These are phyloP conservation scores for Incumbomyces lentus DNA, from an alignment of 2,329 filamentous ascomycete species.

Conservation along the genomic window DNA sequence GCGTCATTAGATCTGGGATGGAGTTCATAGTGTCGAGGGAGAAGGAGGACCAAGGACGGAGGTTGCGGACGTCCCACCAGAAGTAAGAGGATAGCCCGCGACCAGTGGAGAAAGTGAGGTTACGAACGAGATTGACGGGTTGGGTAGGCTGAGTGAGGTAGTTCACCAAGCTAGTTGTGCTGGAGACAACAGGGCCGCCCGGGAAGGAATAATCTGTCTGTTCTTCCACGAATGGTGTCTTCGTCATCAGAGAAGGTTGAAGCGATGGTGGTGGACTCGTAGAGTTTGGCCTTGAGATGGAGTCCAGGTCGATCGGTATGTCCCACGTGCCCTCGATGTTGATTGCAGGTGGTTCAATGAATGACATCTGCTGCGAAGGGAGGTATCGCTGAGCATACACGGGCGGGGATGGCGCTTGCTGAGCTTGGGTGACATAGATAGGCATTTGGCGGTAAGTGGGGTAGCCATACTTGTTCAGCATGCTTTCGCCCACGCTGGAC, in stretches of 20 bases:
- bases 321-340: constrained; percentile 30
- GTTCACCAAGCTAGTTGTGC: constrained; percentile 59
- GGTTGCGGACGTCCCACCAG: constrained; percentile 91
- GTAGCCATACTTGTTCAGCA: constrained; percentile 63
- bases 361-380: constrained; percentile 20
- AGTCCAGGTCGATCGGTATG: constrained; percentile 18
- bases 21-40: constrained; percentile 59
- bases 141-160: constrained; percentile 76
- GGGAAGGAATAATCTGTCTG: neutral
- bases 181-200: constrained; percentile 5
- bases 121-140: constrained; percentile 69
- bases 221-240: constrained; percentile 7
- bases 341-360: constrained; percentile 23
- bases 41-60: constrained; percentile 76
- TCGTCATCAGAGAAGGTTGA: constrained; percentile 3
- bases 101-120: constrained; percentile 58
- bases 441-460: constrained; percentile 75
- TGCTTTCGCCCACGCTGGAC: constrained; percentile 55
- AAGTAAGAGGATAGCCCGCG: constrained; percentile 67
- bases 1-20: constrained; percentile 60
- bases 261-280: constrained; percentile 32
- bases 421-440: constrained; percentile 39
- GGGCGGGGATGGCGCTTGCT: constrained; percentile 28
- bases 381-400: constrained; percentile 18
- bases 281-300: constrained; percentile 30